Evolutionary conservation across 2,329 filamentous ascomycete species (phyloP).

Genomic region (Epichloe sibirici): DNA sequence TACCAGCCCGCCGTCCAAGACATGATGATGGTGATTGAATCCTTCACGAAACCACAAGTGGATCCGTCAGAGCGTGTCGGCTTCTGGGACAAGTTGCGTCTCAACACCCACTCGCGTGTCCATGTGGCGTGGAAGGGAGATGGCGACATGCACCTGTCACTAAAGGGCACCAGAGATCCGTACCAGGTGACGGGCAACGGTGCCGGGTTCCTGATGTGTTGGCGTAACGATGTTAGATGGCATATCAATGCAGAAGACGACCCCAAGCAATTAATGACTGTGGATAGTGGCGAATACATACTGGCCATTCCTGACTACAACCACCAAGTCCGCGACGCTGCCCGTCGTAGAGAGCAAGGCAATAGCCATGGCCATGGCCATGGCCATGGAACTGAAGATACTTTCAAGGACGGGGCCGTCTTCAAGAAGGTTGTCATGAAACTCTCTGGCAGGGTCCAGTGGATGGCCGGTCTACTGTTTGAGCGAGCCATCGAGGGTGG

Average conservation of each 20-base stretch:
- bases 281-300: conserved; percentile 90
- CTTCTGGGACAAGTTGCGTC: conserved; percentile 96
- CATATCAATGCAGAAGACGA: conserved; percentile 76
- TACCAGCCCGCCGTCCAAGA: conserved; percentile 98
- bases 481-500: conserved; percentile 67
- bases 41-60: conserved; percentile 89
- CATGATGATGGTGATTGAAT: conserved; percentile 99
- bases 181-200: conserved; percentile 88
- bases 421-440: conserved; percentile 99
- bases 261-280: conserved; percentile 85
- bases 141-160: conserved; percentile 83
- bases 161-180: conserved; percentile 87
- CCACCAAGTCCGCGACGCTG: conserved; percentile 63
- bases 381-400: conserved; percentile 49
- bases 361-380: conserved; percentile 39
- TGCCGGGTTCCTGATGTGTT: conserved; percentile 95
- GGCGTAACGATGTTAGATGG: conserved; percentile 87
- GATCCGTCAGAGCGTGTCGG: conserved; percentile 89
- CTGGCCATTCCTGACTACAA: conserved; percentile 91
- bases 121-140: conserved; percentile 88
- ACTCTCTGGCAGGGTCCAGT: conserved; percentile 88
- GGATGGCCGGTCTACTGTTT: conserved; percentile 84
- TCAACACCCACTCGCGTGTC: conserved; percentile 87
- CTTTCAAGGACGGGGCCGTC: conserved; percentile 58
- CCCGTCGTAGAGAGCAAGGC: conserved; percentile 35